Percentiles rank a stretch among this genome's conserved stretches.
phyloP scores from a whole-genome alignment of 1,284 basidiomycete species.

The Naganishia albida region DNA sequence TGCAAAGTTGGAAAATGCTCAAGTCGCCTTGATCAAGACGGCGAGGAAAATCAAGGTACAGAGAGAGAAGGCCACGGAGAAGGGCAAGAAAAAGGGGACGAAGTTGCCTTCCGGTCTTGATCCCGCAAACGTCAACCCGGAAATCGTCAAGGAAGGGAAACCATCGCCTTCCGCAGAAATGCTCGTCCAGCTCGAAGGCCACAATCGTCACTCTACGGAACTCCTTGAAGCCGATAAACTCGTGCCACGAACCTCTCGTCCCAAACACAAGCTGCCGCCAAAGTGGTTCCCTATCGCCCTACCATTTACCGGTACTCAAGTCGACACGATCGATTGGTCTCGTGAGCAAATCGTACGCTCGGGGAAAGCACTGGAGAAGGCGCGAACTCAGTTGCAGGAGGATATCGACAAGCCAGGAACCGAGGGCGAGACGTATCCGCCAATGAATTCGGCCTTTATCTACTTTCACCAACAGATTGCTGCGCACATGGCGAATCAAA shows the following conservation, averaged over 20 bases:
- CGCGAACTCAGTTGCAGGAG: constrained; percentile 12
- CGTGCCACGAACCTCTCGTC: constrained; percentile 71
- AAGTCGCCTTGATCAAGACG: constrained; percentile 62
- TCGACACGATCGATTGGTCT: constrained; percentile 90
- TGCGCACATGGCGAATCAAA: constrained; percentile 78
- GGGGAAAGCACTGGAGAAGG: constrained; percentile 8
- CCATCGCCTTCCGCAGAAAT: constrained; percentile 28
- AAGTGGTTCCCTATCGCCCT: constrained; percentile 63
- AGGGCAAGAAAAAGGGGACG: constrained; percentile 45
- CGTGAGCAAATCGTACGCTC: constrained; percentile 47
- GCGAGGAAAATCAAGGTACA: constrained; percentile 54
- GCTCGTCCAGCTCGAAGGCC: constrained; percentile 34
- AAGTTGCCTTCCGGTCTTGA: constrained; percentile 36
- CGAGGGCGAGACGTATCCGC: constrained; percentile 58
- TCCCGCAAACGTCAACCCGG: constrained; percentile 41
- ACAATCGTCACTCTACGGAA: constrained; percentile 42
- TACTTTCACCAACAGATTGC: constrained; percentile 92
- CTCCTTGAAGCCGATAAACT: constrained; percentile 58
- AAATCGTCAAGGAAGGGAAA: constrained; percentile 35
- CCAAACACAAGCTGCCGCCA: constrained; percentile 72
- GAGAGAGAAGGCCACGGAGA: constrained; percentile 36
- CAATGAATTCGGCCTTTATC: constrained; percentile 82
- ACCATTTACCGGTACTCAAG: constrained; percentile 67
- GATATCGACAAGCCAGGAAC: constrained; percentile 36
- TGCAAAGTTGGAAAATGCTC: constrained; percentile 66